Percentiles rank a stretch among this genome's conserved stretches.
Conservation (phyloP, 164 flowering plant species). For the Piper betle region DNA sequence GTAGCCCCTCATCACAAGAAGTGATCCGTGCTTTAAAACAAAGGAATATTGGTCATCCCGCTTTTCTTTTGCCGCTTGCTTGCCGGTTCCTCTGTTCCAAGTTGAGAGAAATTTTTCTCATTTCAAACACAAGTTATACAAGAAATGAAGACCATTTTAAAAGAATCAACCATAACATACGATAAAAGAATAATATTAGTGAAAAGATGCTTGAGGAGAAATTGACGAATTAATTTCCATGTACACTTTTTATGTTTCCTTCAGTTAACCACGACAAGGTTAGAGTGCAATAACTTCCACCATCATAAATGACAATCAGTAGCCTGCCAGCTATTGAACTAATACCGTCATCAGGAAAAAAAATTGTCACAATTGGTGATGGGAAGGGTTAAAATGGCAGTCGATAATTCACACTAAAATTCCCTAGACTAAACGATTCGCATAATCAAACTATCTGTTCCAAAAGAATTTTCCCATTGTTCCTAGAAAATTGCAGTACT, state of each 20-base stretch:
- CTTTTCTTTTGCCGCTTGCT: conserved; percentile 27
- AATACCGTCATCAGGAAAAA: not conserved
- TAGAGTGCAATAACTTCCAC: not conserved
- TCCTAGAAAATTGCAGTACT: too few species aligned
- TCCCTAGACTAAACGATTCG: not conserved
- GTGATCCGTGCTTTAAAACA: conserved; percentile 53
- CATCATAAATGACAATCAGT: not conserved
- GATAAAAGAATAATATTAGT: too few species aligned
- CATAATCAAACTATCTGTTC: not conserved
- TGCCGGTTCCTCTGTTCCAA: conserved; percentile 28
- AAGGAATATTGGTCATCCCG: conserved; percentile 37
- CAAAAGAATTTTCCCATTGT: too few species aligned
- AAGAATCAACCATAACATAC: too few species aligned
- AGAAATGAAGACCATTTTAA: too few species aligned
- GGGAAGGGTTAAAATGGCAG: not conserved
- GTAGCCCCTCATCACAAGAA: conserved; percentile 76
- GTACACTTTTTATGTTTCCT: too few species aligned
- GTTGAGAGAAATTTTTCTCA: too few species aligned
- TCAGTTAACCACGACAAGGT: too few species aligned
- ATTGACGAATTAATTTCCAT: too few species aligned
- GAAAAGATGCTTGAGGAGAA: too few species aligned
- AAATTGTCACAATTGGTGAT: not conserved
- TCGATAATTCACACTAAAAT: not conserved
- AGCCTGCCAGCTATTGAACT: not conserved
- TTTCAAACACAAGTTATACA: too few species aligned